Evolutionary conservation across 257 asterid species (phyloP).

Genomic region (Handroanthus guayacan): DNA sequence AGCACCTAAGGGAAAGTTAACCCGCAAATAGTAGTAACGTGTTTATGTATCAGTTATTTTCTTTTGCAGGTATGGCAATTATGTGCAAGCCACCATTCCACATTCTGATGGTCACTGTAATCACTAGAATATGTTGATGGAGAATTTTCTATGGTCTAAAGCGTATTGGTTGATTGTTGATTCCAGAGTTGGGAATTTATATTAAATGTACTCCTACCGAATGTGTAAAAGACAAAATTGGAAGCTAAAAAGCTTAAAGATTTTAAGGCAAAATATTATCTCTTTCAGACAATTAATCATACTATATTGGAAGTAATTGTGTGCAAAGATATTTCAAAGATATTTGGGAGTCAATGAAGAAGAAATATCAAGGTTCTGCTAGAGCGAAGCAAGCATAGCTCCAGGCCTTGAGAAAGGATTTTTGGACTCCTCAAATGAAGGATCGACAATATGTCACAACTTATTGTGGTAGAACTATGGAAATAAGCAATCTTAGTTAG

Average conservation of each 20-base stretch:
- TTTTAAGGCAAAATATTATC: conserved; percentile 7
- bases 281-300: conserved; percentile 4
- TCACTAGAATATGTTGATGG: background rate
- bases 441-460: too few relatives aligned
- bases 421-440: too few relatives aligned
- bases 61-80: too few relatives aligned
- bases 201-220: background rate
- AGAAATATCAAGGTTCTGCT: conserved; percentile 23
- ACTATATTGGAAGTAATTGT: conserved; percentile 20
- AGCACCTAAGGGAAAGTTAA: too few relatives aligned
- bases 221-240: background rate
- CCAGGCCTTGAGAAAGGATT: conserved; percentile 27
- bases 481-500: background rate
- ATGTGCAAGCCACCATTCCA: background rate
- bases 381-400: conserved; percentile 4
- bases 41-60: too few relatives aligned
- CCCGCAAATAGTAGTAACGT: too few relatives aligned
- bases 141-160: too few relatives aligned
- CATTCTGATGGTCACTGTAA: background rate
- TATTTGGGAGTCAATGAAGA: conserved; percentile 29
- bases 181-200: too few relatives aligned
- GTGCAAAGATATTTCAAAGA: conserved; percentile 22
- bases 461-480: background rate
- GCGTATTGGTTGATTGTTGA: background rate
- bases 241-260: conserved; percentile 20